phyloP scores from a whole-genome alignment of 176 grass and related monocot species.

The Stipa capillata region DNA sequence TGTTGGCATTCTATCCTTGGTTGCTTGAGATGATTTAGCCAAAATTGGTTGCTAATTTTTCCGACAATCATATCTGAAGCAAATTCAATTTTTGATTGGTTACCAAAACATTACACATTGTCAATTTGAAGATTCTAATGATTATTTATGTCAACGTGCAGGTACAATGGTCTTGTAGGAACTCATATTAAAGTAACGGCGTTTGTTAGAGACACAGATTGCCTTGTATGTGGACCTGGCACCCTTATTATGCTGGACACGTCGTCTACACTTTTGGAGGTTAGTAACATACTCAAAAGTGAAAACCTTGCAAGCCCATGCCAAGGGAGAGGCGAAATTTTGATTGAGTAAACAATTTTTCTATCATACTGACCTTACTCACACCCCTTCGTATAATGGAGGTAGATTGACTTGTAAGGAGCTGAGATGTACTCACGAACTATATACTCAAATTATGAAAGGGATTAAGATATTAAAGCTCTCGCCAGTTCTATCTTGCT shows the following conservation, averaged over 20 bases:
- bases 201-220: slow-evolving; percentile 83
- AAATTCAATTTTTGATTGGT: not conserved
- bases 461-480: not conserved
- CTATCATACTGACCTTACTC: not conserved
- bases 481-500: slow-evolving; percentile 1
- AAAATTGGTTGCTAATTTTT: not conserved
- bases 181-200: slow-evolving; percentile 94
- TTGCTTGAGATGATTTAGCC: not conserved
- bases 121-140: not conserved
- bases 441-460: not conserved
- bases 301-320: slow-evolving; percentile 8
- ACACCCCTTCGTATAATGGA: not conserved
- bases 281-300: slow-evolving; percentile 19
- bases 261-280: slow-evolving; percentile 62
- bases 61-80: not conserved
- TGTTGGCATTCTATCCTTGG: not conserved
- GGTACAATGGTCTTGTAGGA: slow-evolving; percentile 87
- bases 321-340: not conserved
- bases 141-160: slow-evolving; percentile 26
- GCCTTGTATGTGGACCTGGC: slow-evolving; percentile 87
- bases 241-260: slow-evolving; percentile 64
- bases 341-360: not conserved
- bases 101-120: not conserved
- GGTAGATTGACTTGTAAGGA: not conserved
- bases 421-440: not conserved